Percentiles rank a stretch among this genome's conserved stretches.
These are phyloP conservation scores for Cyclotella kingstonii DNA, from an alignment of 108 stramenopile genomes.

Conservation along the genomic window DNA sequence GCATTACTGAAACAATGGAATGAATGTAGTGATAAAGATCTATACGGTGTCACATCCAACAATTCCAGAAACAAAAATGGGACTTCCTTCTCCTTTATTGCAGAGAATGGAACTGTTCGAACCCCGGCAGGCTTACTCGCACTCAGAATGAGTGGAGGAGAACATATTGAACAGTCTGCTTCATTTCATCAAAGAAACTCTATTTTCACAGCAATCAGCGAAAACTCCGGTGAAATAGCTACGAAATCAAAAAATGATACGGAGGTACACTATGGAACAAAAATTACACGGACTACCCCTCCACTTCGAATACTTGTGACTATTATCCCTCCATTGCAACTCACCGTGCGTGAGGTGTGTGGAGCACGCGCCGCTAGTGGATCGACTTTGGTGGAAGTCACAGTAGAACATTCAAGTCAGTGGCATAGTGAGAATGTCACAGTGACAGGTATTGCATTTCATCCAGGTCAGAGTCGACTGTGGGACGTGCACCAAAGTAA, in stretches of 20 bases:
- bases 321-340: conserved; percentile 29
- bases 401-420: conserved; percentile 66
- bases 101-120: conserved; percentile 2
- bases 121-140: conserved; percentile 24
- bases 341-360: conserved; percentile 35
- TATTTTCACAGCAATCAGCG: neutral
- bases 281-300: conserved; percentile 27
- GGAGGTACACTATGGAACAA: conserved; percentile 26
- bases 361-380: conserved; percentile 53
- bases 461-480: conserved; percentile 73
- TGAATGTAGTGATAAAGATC: neutral
- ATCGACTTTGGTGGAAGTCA: conserved; percentile 67
- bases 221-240: neutral
- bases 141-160: conserved; percentile 24
- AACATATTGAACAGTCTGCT: neutral
- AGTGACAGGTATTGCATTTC: conserved; percentile 77
- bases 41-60: neutral
- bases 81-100: conserved; percentile 1
- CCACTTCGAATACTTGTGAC: conserved; percentile 18
- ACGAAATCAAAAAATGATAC: conserved; percentile 5
- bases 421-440: conserved; percentile 62
- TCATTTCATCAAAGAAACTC: neutral
- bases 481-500: conserved; percentile 6
- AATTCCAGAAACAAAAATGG: neutral
- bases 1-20: conserved; percentile 25